Percentiles rank a stretch among this genome's conserved stretches.
These are phyloP conservation scores for Phytopythium sindhum DNA, from an alignment of 352 stramenopile genomes.

Conservation along the genomic window DNA sequence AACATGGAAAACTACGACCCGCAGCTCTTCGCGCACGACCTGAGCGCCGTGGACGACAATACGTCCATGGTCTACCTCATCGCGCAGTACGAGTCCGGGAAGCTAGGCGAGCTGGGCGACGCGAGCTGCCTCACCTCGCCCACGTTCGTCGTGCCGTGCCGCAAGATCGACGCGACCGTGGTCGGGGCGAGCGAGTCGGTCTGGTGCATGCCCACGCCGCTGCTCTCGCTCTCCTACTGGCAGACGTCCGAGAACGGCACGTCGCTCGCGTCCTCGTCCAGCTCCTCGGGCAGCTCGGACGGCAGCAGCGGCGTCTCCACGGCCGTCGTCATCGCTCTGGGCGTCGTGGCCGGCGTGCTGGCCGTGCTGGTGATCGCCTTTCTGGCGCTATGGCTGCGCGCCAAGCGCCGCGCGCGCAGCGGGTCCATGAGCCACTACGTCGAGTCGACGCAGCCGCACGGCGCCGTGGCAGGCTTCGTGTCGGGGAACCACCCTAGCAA, in stretches of 20 bases:
- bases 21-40: slow-evolving; percentile 20
- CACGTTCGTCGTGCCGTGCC: slow-evolving; percentile 30
- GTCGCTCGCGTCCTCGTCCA: neutral
- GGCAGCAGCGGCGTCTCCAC: neutral
- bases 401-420: neutral
- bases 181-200: slow-evolving; percentile 10
- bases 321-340: neutral
- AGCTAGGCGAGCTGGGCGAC: slow-evolving; percentile 17
- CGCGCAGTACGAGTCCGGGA: slow-evolving; percentile 2
- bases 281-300: too few relatives aligned
- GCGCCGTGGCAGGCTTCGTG: neutral
- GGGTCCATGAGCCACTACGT: neutral
- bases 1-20: slow-evolving; percentile 24
- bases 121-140: slow-evolving; percentile 18
- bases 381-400: neutral
- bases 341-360: neutral
- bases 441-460: neutral
- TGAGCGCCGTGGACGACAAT: neutral
- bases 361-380: neutral
- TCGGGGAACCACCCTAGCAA: neutral
- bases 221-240: slow-evolving; percentile 26
- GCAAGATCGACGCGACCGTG: slow-evolving; percentile 5
- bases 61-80: slow-evolving; percentile 22
- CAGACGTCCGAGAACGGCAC: neutral
- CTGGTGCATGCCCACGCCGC: slow-evolving; percentile 30